These are phyloP conservation scores for Nemophila menziesii DNA, from an alignment of 257 asterid genomes.

Conservation along the genomic window DNA sequence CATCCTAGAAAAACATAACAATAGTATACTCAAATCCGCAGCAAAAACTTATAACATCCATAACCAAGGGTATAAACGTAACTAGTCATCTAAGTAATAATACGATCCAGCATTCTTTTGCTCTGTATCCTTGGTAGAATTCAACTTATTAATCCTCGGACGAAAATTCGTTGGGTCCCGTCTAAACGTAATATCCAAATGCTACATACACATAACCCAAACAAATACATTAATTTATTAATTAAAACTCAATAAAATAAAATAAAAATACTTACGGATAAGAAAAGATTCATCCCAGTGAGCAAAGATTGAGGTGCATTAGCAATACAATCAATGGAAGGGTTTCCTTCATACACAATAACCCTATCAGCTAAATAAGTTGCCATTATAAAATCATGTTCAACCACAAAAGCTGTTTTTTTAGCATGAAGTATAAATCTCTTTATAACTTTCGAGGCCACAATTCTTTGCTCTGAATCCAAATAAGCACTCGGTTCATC, in stretches of 20 bases:
- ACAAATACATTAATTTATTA: too few species aligned
- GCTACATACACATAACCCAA: constrained; percentile 44
- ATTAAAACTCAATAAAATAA: not conserved
- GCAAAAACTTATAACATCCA: too few species aligned
- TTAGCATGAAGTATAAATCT: constrained; percentile 94
- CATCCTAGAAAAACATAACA: too few species aligned
- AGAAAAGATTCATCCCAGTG: constrained; percentile 96
- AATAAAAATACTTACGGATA: constrained; percentile 72
- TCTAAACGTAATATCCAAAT: constrained; percentile 87
- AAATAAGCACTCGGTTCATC: constrained; percentile 99
- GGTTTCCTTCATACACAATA: constrained; percentile 81
- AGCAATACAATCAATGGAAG: constrained; percentile 82
- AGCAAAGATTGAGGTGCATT: constrained; percentile 88
- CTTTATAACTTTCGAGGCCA: constrained; percentile 96
- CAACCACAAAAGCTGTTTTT: constrained; percentile 91
- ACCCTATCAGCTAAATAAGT: constrained; percentile 98
- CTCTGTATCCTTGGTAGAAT: constrained; percentile 93
- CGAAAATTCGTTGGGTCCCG: constrained; percentile 92
- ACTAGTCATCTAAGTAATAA: constrained; percentile 86
- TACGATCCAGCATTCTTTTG: constrained; percentile 92
- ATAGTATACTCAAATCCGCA: too few species aligned
- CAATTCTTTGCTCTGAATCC: constrained; percentile 98
- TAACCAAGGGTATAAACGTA: too few species aligned
- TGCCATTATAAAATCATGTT: constrained; percentile 98
- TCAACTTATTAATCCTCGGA: constrained; percentile 90